Evolutionary conservation across 2,329 filamentous ascomycete genomes (phyloP).

Genomic region (Hypomyces rosellus): DNA sequence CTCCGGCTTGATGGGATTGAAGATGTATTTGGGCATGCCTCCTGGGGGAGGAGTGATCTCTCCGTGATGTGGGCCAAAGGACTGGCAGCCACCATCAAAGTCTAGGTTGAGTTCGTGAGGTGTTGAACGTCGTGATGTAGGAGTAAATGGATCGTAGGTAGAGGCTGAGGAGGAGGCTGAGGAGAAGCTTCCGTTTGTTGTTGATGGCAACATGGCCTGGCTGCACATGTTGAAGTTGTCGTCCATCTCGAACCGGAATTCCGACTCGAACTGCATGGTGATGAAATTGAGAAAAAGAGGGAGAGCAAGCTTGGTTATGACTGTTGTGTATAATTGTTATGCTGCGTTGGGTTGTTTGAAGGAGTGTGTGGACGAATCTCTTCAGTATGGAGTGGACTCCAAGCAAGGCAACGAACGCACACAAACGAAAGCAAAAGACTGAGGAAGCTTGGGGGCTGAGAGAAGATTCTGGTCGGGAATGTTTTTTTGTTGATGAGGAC

Average conservation of each 20-base stretch:
- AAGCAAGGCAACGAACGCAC: conserved; percentile 7
- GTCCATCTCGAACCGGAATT: conserved; percentile 35
- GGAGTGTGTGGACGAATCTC: conserved; percentile 11
- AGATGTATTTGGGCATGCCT: conserved; percentile 29
- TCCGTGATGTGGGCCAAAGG: conserved; percentile 21
- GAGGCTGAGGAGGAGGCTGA: conserved; percentile 34
- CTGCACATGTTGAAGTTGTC: conserved; percentile 33
- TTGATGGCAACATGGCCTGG: conserved; percentile 31
- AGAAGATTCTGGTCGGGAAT: conserved; percentile 29
- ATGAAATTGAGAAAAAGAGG: conserved; percentile 5
- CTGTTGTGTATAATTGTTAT: not conserved
- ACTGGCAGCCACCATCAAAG: conserved; percentile 29
- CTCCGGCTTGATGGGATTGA: conserved; percentile 28
- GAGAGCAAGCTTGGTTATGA: not conserved
- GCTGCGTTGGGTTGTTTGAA: conserved; percentile 14
- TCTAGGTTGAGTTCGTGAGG: conserved; percentile 33
- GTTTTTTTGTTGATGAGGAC: conserved; percentile 26
- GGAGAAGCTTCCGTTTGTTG: conserved; percentile 32
- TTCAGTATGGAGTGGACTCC: conserved; percentile 10
- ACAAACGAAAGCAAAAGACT: conserved; percentile 11
- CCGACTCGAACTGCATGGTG: conserved; percentile 34
- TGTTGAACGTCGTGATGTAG: conserved; percentile 38
- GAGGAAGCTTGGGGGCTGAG: conserved; percentile 9
- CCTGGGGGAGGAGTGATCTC: conserved; percentile 32
- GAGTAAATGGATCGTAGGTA: conserved; percentile 38